Conservation (phyloP, 208 protist species). For the Leptomonas pyrrhocoris region DNA sequence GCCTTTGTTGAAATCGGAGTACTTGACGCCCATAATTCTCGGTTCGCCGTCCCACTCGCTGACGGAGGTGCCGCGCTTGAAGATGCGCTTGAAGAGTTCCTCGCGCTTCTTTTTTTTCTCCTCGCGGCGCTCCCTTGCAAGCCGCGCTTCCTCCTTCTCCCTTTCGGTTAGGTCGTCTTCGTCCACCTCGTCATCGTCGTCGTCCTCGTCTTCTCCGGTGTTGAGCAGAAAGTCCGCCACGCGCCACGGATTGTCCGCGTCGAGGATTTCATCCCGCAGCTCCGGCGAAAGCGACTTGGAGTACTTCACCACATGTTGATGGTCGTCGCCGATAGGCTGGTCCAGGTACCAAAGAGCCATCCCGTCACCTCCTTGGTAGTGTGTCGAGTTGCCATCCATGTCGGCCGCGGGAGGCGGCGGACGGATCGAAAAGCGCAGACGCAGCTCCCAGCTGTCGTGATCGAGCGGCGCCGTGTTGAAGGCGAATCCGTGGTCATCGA, state of each 20-base stretch:
- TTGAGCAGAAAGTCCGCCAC: slow-evolving; percentile 73
- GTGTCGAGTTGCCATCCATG: slow-evolving; percentile 15
- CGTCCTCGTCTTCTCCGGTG: slow-evolving; percentile 57
- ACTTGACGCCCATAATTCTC: slow-evolving; percentile 78
- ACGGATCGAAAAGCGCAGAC: slow-evolving; percentile 74
- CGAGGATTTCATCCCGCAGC: slow-evolving; percentile 45
- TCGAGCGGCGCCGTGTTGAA: slow-evolving; percentile 84
- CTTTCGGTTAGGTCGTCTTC: slow-evolving; percentile 52
- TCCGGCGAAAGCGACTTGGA: slow-evolving; percentile 65
- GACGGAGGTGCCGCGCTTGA: slow-evolving; percentile 70
- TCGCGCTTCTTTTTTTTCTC: slow-evolving; percentile 53
- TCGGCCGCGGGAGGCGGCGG: slow-evolving; percentile 45
- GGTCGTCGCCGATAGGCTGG: slow-evolving; percentile 79
- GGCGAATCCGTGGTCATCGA: slow-evolving; percentile 75
- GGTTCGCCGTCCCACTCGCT: slow-evolving; percentile 59
- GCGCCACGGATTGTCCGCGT: slow-evolving; percentile 60
- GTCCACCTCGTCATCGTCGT: slow-evolving; percentile 47
- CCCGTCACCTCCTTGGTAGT: slow-evolving; percentile 82
- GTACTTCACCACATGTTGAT: slow-evolving; percentile 85
- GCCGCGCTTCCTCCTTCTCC: slow-evolving; percentile 35
- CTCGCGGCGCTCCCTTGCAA: slow-evolving; percentile 32
- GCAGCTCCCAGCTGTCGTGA: slow-evolving; percentile 75
- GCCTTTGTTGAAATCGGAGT: slow-evolving; percentile 72
- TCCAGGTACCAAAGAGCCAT: slow-evolving; percentile 86
- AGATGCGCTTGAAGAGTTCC: slow-evolving; percentile 64